Conservation (phyloP, 495 filamentous ascomycete genomes). For the Haplographium delicatum region DNA sequence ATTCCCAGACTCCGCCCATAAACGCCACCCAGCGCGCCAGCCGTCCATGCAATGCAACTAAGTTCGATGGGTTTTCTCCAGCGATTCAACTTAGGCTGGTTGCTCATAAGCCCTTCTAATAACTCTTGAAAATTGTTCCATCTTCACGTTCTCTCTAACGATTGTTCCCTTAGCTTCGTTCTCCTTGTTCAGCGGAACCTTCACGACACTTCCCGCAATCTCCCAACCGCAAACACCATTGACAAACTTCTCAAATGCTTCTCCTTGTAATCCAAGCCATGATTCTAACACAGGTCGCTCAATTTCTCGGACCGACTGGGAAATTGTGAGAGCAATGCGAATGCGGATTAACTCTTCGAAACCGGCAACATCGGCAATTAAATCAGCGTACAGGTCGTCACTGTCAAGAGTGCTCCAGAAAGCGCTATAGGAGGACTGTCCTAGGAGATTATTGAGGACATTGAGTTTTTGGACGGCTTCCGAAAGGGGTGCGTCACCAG, state of each 20-base stretch:
- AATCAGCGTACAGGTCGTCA: conserved; percentile 93
- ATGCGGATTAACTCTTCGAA: conserved; percentile 96
- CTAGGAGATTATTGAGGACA: conserved; percentile 76
- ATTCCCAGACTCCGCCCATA: conserved; percentile 14
- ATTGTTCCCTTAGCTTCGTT: conserved; percentile 97
- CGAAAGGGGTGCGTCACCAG: conserved; percentile 43
- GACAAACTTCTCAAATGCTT: conserved; percentile 74
- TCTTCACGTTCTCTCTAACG: conserved; percentile 92
- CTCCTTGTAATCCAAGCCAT: conserved; percentile 76
- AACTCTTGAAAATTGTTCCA: conserved; percentile 80
- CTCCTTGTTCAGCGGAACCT: conserved; percentile 88
- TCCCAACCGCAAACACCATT: conserved; percentile 83
- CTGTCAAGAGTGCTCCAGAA: conserved; percentile 94
- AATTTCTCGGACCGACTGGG: conserved; percentile 83
- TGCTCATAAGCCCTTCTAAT: conserved; percentile 89
- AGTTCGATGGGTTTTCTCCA: background rate
- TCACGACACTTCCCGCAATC: conserved; percentile 57
- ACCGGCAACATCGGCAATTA: conserved; percentile 87
- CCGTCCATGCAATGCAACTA: conserved; percentile 15
- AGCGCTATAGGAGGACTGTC: conserved; percentile 73
- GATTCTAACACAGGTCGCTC: conserved; percentile 68
- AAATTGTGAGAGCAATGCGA: conserved; percentile 82
- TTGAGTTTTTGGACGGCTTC: conserved; percentile 90
- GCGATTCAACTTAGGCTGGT: conserved; percentile 46
- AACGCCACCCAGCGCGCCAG: conserved; percentile 24